Evolutionary conservation across 768 basidiomycete genomes (phyloP).

Genomic region (Pleurotus sapidus): DNA sequence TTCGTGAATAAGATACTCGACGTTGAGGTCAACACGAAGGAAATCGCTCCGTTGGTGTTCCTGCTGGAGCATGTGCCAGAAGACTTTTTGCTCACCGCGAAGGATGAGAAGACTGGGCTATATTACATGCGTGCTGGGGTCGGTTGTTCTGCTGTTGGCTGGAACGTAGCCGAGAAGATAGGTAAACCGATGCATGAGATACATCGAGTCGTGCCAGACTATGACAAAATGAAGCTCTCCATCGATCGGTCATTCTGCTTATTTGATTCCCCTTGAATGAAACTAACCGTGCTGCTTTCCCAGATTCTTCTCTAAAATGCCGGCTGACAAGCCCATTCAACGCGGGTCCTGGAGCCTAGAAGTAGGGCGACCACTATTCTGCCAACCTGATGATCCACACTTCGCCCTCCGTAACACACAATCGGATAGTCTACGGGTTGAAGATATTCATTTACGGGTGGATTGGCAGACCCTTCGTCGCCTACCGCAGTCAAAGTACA

Average conservation of each 20-base stretch:
- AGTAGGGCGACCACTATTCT: slow-evolving; percentile 45
- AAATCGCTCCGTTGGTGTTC: slow-evolving; percentile 34
- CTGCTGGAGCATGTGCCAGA: slow-evolving; percentile 52
- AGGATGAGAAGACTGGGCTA: slow-evolving; percentile 38
- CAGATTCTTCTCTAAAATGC: slow-evolving; percentile 48
- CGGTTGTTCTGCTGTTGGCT: slow-evolving; percentile 45
- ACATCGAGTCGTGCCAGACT: slow-evolving; percentile 46
- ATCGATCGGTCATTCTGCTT: slow-evolving; percentile 40
- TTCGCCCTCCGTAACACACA: slow-evolving; percentile 31
- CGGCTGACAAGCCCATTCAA: slow-evolving; percentile 47
- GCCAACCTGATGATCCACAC: slow-evolving; percentile 36
- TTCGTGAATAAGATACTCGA: slow-evolving; percentile 44
- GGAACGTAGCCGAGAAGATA: slow-evolving; percentile 46
- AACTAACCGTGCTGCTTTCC: background rate
- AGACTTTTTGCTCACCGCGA: slow-evolving; percentile 43
- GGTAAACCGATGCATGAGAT: slow-evolving; percentile 44
- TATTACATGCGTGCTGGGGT: slow-evolving; percentile 45
- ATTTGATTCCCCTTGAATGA: background rate
- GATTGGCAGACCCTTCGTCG: slow-evolving; percentile 56
- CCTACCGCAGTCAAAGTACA: slow-evolving; percentile 42
- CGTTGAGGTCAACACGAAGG: slow-evolving; percentile 22
- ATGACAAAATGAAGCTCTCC: slow-evolving; percentile 45
- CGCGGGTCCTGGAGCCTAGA: slow-evolving; percentile 51
- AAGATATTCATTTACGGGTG: slow-evolving; percentile 44
- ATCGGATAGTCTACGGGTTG: slow-evolving; percentile 30